Evolutionary conservation across 2,329 filamentous ascomycete species (phyloP).

Genomic region (Hyphodiscus sp.): DNA sequence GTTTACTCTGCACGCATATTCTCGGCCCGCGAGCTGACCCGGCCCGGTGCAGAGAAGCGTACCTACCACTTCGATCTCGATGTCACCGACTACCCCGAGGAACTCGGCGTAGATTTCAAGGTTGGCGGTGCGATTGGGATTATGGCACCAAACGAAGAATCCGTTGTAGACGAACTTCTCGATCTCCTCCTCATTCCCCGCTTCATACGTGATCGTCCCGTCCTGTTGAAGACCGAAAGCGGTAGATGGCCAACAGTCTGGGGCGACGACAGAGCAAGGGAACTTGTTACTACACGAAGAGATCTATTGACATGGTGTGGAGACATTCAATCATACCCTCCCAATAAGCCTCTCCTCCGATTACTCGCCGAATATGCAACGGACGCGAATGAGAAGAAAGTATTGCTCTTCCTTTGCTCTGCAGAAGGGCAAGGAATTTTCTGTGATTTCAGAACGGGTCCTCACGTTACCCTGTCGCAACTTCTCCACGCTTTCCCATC

Average conservation of each 20-base stretch:
- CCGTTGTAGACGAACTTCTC: constrained; percentile 75
- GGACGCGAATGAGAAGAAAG: constrained; percentile 78
- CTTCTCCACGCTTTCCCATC: constrained; percentile 89
- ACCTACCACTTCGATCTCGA: constrained; percentile 98
- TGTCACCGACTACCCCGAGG: constrained; percentile 85
- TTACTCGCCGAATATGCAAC: constrained; percentile 79
- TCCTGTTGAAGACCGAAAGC: constrained; percentile 68
- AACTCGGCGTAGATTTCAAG: constrained; percentile 84
- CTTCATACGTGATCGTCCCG: constrained; percentile 75
- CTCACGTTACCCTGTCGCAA: constrained; percentile 78
- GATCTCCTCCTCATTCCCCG: constrained; percentile 75
- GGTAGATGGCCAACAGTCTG: constrained; percentile 97
- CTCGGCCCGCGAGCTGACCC: constrained; percentile 79
- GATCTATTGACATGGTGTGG: constrained; percentile 95
- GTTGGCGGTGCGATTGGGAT: constrained; percentile 94
- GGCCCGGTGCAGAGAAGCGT: constrained; percentile 83
- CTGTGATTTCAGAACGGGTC: constrained; percentile 87
- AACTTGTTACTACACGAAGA: constrained; percentile 82
- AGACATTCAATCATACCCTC: constrained; percentile 87
- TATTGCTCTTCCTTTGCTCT: constrained; percentile 78
- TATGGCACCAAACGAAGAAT: constrained; percentile 75
- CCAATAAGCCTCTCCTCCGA: constrained; percentile 80
- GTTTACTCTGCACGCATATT: constrained; percentile 88
- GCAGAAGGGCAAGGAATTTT: constrained; percentile 88
- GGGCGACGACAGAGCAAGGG: constrained; percentile 81